These are phyloP conservation scores for Polychaeton citri DNA, from an alignment of 2,329 filamentous ascomycete species.

Conservation along the genomic window DNA sequence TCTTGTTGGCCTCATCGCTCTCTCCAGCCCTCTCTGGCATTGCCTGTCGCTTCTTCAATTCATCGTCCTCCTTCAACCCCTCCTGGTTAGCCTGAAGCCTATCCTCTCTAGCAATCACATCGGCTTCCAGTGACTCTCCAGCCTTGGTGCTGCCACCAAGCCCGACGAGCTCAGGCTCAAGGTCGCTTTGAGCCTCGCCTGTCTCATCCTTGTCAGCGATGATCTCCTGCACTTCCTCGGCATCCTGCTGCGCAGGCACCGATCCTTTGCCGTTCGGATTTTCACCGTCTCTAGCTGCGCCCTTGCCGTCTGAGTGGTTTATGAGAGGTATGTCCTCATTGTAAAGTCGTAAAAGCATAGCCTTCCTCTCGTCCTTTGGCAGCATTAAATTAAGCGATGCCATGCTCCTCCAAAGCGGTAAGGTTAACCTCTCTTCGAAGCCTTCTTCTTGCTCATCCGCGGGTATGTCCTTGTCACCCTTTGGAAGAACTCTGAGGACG, in stretches of 20 bases:
- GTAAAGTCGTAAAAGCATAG: slow-evolving; percentile 82
- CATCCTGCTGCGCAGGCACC: not conserved
- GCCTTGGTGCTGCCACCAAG: not conserved
- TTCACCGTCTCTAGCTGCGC: not conserved
- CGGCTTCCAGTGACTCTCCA: slow-evolving; percentile 19
- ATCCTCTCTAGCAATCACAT: slow-evolving; percentile 28
- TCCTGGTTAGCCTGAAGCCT: slow-evolving; percentile 25
- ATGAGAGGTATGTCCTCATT: slow-evolving; percentile 78
- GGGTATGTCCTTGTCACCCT: slow-evolving; percentile 35
- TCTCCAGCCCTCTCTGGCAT: slow-evolving; percentile 32
- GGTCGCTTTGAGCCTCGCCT: slow-evolving; percentile 10
- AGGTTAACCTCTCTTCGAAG: slow-evolving; percentile 64
- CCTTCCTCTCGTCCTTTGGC: slow-evolving; percentile 85
- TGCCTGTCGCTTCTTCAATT: slow-evolving; percentile 26
- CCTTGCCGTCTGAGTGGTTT: slow-evolving; percentile 39
- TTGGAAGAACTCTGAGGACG: slow-evolving; percentile 71
- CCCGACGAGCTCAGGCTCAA: not conserved
- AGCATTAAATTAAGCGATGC: slow-evolving; percentile 93
- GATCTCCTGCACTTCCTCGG: slow-evolving; percentile 1
- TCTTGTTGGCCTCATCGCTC: slow-evolving; percentile 34
- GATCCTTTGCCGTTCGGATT: not conserved
- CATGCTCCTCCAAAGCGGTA: slow-evolving; percentile 89
- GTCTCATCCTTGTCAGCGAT: slow-evolving; percentile 9
- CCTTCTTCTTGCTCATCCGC: slow-evolving; percentile 28
- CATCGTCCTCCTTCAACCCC: slow-evolving; percentile 23